Evolutionary conservation across 2,329 filamentous ascomycete species (phyloP).

Genomic region (Knoxdaviesia capensis): DNA sequence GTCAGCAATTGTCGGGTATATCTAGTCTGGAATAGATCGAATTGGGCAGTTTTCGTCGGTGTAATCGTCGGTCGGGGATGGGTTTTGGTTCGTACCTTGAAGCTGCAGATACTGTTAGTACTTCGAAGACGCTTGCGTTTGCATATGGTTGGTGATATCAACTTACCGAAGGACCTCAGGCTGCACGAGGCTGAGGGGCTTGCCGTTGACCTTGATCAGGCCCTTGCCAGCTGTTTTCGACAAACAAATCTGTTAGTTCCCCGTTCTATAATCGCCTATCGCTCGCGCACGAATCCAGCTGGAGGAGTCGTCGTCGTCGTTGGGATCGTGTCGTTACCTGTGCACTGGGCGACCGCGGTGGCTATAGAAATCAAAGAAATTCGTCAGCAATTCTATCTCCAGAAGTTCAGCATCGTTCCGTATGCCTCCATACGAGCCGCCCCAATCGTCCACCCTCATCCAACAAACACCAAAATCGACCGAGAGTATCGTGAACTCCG

Average conservation of each 20-base stretch:
- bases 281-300: neutral
- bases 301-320: neutral
- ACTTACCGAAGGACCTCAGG: slow-evolving; percentile 66
- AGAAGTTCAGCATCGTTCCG: no score
- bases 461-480: no score
- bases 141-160: no score
- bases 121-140: no score
- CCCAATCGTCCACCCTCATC: no score
- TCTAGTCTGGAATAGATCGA: neutral
- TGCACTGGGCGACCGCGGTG: slow-evolving; percentile 80
- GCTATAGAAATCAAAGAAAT: slow-evolving; percentile 12
- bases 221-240: slow-evolving; percentile 28
- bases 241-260: neutral
- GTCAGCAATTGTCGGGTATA: neutral
- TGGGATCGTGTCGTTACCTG: slow-evolving; percentile 22
- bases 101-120: slow-evolving; percentile 14
- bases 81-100: slow-evolving; percentile 48
- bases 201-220: slow-evolving; percentile 97
- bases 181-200: slow-evolving; percentile 82
- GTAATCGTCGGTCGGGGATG: neutral
- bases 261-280: neutral
- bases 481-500: no score
- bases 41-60: neutral
- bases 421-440: no score
- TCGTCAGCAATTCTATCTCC: no score